Evolutionary conservation across 83 land plant genomes (phyloP).

Genomic region (Isoetes engelmannii): DNA sequence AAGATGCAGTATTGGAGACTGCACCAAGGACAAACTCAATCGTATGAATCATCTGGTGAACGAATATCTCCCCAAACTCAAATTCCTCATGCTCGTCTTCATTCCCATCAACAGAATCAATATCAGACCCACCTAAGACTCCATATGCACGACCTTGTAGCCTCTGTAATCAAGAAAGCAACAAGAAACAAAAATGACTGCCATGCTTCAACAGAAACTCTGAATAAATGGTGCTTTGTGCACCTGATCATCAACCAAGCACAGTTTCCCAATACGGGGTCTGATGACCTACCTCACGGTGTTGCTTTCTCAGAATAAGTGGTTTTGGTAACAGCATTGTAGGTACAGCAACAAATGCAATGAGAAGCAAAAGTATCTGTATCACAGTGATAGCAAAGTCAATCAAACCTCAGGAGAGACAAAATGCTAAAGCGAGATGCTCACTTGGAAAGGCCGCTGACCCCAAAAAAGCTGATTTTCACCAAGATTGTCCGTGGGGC

Average conservation of each 20-base stretch:
- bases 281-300: constrained; percentile 44
- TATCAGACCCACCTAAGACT: constrained; percentile 47
- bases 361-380: constrained; percentile 62
- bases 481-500: constrained; percentile 87
- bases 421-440: too few species aligned
- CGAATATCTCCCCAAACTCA: constrained; percentile 91
- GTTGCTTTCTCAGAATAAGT: constrained; percentile 72
- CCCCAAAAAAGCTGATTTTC: constrained; percentile 89
- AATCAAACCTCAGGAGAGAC: not conserved
- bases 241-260: too few species aligned
- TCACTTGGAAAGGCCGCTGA: constrained; percentile 67
- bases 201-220: too few species aligned
- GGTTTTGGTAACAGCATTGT: constrained; percentile 99
- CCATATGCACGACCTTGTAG: constrained; percentile 67
- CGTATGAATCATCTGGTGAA: constrained; percentile 97
- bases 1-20: constrained; percentile 97
- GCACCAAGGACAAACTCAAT: constrained; percentile 99
- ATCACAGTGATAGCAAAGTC: not conserved
- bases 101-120: constrained; percentile 50
- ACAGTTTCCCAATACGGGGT: not conserved
- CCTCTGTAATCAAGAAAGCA: constrained; percentile 33
- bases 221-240: too few species aligned
- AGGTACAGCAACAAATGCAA: constrained; percentile 88
- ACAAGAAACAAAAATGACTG: not conserved
- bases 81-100: constrained; percentile 85